These are phyloP conservation scores for Sclerotiophoma versabilis DNA, from an alignment of 2,329 filamentous ascomycete species.

Conservation along the genomic window DNA sequence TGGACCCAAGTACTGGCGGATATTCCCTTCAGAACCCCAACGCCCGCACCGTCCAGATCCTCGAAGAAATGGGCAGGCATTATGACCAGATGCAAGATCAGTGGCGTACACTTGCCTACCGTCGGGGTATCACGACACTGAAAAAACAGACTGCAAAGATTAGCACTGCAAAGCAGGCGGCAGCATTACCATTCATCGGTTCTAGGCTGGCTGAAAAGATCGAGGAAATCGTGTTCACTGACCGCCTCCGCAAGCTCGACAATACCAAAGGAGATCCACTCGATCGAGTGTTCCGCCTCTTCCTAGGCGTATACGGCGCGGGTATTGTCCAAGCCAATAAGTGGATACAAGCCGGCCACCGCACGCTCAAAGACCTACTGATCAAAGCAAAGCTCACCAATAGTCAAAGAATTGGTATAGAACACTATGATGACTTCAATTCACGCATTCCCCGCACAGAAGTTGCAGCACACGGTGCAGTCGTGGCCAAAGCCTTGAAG, in stretches of 20 bases:
- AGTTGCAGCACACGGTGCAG: conserved; percentile 71
- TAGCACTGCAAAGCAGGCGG: conserved; percentile 72
- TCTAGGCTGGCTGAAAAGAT: conserved; percentile 80
- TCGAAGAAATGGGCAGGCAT: conserved; percentile 80
- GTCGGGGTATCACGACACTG: conserved; percentile 77
- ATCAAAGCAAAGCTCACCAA: conserved; percentile 67
- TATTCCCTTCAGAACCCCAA: conserved; percentile 70
- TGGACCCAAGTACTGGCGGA: conserved; percentile 61
- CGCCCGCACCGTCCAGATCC: conserved; percentile 73
- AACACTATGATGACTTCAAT: conserved; percentile 81
- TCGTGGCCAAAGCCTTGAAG: conserved; percentile 67
- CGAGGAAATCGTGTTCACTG: conserved; percentile 82
- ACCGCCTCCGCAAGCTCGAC: conserved; percentile 74
- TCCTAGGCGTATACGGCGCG: conserved; percentile 81
- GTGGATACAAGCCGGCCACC: conserved; percentile 79
- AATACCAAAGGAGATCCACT: conserved; percentile 71
- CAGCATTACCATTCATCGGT: conserved; percentile 72
- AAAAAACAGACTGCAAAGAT: conserved; percentile 71
- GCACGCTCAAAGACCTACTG: conserved; percentile 74
- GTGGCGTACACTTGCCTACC: conserved; percentile 79
- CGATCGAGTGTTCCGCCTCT: conserved; percentile 71
- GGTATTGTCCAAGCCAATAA: conserved; percentile 72
- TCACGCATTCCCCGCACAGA: conserved; percentile 79
- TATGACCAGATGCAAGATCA: conserved; percentile 78
- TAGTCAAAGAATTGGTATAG: conserved; percentile 78